Conservation (phyloP, 73 alveolate genomes). For the Paramecium octaurelia region DNA sequence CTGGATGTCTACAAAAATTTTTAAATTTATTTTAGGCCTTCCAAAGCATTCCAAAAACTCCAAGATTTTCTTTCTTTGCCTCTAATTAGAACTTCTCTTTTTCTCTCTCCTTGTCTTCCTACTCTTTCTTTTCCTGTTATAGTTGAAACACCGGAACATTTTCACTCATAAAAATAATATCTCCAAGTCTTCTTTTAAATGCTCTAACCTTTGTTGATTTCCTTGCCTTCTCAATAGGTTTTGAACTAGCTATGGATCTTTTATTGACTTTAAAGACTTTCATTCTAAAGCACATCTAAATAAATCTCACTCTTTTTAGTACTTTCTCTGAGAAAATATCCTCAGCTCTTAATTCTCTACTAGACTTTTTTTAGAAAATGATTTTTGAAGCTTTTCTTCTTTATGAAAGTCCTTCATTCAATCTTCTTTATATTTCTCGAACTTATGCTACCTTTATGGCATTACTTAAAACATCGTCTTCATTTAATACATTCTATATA, state of each 20-base stretch:
- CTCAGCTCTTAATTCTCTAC: not conserved
- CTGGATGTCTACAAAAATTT: not conserved
- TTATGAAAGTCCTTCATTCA: constrained; percentile 5
- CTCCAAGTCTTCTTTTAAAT: constrained; percentile 13
- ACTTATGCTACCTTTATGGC: not conserved
- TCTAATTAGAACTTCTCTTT: not conserved
- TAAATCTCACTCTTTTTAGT: not conserved
- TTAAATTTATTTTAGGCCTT: constrained; percentile 3
- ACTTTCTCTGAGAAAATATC: constrained; percentile 35
- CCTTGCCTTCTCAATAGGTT: not conserved
- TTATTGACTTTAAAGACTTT: not conserved
- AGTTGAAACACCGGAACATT: not conserved
- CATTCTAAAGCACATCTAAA: constrained; percentile 14
- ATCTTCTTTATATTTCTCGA: constrained; percentile 14
- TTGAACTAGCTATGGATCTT: not conserved
- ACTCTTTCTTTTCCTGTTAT: not conserved
- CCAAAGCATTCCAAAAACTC: constrained; percentile 13
- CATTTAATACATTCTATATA: not conserved
- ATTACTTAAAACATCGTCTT: not conserved
- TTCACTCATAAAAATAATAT: not conserved
- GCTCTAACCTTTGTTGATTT: not conserved
- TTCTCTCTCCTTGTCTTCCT: not conserved
- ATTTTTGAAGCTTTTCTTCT: constrained; percentile 15
- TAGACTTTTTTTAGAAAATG: not conserved
- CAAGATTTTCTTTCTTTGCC: not conserved